Evolutionary conservation across 805 yeast species (phyloP), one percentile per base, ranked within the genome.

Genomic region (Candida parachauliodes): DNA sequence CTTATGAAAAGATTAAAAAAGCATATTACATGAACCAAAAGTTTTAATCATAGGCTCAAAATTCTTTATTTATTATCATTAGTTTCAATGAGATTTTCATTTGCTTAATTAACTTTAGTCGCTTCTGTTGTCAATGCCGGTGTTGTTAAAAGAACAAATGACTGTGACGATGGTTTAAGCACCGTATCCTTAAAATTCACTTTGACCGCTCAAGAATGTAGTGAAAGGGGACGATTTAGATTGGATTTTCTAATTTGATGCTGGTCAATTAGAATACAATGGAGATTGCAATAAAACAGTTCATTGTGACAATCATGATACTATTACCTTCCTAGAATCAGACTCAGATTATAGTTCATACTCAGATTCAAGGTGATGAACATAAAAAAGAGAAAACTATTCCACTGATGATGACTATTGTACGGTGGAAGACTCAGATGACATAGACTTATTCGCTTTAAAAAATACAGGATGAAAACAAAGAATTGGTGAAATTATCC

Each of bases 391-490:
- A 27, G 30, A 19, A 14, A 19, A 19, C 4, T 9, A 26, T 12
- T 10, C 8, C 7, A 8, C 11, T 10, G 20, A 28, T 8, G 23
- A 29, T 29, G 21, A 24, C 14, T 15, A 18, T n/a, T 27, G 17
- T 11, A 8, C 8, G 11, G 7, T 15, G 11, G 15, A 79, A 32
- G 17, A 16, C 4, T 27, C 19, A 15, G 17, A 27, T 21, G 34
- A 21, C 21, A 23, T 18, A 5, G 24, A 8, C 7, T 30, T 30
- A 5, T 67, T 82, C 71, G 65, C 71, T 23, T 70, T 83, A 53
- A 60, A 66, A 25, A 65, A 53, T 17, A 61, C 79, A 16, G 40
- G 31, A 25, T 21, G 22, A 19, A 17, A 31, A n/a, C 19, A 29
- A 10, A 31, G 32, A 31, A 31, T 21, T 18, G 40, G 40, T 20